Base-by-base conservation (phyloP, 345 rosid species). In the Geranium brycei region DNA sequence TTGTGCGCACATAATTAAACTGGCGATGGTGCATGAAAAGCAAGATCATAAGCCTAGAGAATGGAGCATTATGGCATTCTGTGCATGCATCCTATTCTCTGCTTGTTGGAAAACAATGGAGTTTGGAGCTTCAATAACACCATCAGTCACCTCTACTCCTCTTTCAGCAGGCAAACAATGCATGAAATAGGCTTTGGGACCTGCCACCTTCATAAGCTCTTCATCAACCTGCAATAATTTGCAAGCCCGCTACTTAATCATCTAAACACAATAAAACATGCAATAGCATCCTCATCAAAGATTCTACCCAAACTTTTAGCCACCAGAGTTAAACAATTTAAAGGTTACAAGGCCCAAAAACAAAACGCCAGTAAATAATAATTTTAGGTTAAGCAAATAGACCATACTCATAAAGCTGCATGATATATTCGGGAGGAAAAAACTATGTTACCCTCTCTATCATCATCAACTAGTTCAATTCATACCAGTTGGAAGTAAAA, bases 161-260 rank as follows among this genome's bases (percentile, higher is more conserved):
- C 97, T 87, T 68, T 91, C 97, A 10, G 97, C 99, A n/a, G 92
- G 99, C 72, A 90, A 78, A 80, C 99, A 93, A 62, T 93, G 99
- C 97, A 93, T 91, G 79, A 91, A 91, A 71, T 72, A 90, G 65
- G 96, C 96, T 75, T 81, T 80, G 30, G 89, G 80, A 2, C 97
- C 95, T 4, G 96, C 97, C 62, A 88, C 62, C 72, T 88, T 83
- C 99, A 93, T 84, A 5, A 93, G 81, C 59, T 79, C 76, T 79
- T 87, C 88, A 63, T 88, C 91, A 60, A 93, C 92, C 99, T 93
- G 81, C 69, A 80, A 62, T 56, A 30, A 0, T 35, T 58, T 40
- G 4, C n/a, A 62, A 3, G 14, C 41, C 15, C 41, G 28, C 28
- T 23, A 23, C 28, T 23, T 23, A 23, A 14, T n/a, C 15, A 60